Percentiles rank a stretch among this genome's conserved stretches.
Evolutionary conservation across 2,329 filamentous ascomycete species (phyloP).

Genomic region (Phoma sp.): DNA sequence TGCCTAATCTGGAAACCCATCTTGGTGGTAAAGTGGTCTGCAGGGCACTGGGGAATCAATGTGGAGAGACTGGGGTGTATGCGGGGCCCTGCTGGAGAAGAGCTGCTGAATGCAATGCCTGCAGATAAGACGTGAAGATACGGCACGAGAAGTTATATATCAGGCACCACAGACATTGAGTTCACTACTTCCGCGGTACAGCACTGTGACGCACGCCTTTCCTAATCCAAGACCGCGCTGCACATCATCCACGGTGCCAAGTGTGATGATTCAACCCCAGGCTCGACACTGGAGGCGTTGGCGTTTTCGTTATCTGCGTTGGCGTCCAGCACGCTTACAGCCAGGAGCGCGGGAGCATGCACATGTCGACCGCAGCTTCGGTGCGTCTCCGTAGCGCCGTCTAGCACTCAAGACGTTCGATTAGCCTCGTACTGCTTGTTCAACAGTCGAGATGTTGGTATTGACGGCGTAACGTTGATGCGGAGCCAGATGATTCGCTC

Average conservation of each 20-base stretch:
- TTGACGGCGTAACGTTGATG: slow-evolving; percentile 27
- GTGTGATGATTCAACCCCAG: slow-evolving; percentile 33
- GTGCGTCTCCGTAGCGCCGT: slow-evolving; percentile 23
- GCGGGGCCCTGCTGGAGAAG: slow-evolving; percentile 15
- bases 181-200: slow-evolving; percentile 46
- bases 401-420: slow-evolving; percentile 14
- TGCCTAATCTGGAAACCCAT: slow-evolving; percentile 46
- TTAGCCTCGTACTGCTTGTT: slow-evolving; percentile 15
- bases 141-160: slow-evolving; percentile 35
- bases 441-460: slow-evolving; percentile 6
- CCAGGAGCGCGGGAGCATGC: slow-evolving; percentile 25
- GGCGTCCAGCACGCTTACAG: slow-evolving; percentile 18
- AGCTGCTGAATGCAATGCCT: slow-evolving; percentile 20
- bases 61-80: slow-evolving; percentile 16
- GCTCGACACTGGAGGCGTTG: slow-evolving; percentile 22
- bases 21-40: slow-evolving; percentile 8
- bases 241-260: slow-evolving; percentile 30
- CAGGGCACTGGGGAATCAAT: slow-evolving; percentile 8
- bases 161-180: slow-evolving; percentile 20
- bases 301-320: slow-evolving; percentile 37
- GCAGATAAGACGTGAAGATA: slow-evolving; percentile 24
- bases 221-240: slow-evolving; percentile 15
- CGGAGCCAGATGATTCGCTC: slow-evolving; percentile 21
- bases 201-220: slow-evolving; percentile 29
- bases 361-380: slow-evolving; percentile 17